Conservation (phyloP, 306 rosid species). For the Prunus persica region DNA sequence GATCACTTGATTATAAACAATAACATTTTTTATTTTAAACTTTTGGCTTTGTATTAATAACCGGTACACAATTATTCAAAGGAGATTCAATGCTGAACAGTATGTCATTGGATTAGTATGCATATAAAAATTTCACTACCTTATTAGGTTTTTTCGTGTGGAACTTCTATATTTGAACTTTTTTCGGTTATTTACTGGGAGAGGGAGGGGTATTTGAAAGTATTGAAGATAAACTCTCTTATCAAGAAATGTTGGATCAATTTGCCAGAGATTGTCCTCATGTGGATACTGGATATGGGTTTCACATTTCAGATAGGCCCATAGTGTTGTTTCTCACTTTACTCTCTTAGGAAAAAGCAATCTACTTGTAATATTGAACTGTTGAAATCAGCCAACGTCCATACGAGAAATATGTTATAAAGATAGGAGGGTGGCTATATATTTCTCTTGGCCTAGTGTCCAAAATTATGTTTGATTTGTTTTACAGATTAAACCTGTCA, state of each 20-base stretch:
- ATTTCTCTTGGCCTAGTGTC: neutral
- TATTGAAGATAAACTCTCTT: neutral
- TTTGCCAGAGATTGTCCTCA: neutral
- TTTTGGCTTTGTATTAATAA: neutral
- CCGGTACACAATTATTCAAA: neutral
- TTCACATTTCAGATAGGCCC: neutral
- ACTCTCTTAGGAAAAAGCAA: neutral
- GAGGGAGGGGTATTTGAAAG: neutral
- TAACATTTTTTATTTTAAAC: neutral
- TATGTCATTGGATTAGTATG: neutral
- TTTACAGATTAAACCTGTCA: constrained; percentile 86
- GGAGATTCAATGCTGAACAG: neutral
- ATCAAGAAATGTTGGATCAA: neutral
- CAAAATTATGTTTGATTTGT: constrained; percentile 13
- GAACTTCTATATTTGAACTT: neutral
- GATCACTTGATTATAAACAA: neutral
- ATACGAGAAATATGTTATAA: neutral
- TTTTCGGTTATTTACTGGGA: neutral
- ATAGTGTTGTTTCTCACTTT: neutral
- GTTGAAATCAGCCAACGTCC: neutral
- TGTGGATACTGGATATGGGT: neutral
- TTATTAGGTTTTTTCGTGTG: too few species aligned
- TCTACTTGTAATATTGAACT: neutral
- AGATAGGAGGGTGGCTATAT: neutral
- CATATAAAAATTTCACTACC: neutral